phyloP scores from a whole-genome alignment of 106 monocot genomes.

The Iris macrosiphon region DNA sequence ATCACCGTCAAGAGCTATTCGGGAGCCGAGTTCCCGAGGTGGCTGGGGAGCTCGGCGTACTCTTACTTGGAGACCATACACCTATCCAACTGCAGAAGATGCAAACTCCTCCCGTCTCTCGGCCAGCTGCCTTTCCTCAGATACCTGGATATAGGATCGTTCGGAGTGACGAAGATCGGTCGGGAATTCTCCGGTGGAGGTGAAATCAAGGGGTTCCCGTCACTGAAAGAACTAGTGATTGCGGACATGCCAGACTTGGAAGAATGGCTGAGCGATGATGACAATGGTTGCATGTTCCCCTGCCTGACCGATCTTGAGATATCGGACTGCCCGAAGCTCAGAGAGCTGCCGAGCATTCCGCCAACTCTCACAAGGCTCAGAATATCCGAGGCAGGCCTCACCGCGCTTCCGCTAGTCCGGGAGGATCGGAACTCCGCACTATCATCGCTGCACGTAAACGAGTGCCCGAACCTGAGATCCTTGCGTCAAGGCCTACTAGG shows the following conservation, averaged over 20 bases:
- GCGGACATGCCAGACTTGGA: conserved; percentile 23
- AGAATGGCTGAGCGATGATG: conserved; percentile 14
- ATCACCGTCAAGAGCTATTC: conserved; percentile 14
- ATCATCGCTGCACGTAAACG: background rate
- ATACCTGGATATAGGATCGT: conserved; percentile 13
- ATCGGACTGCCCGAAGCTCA: conserved; percentile 22
- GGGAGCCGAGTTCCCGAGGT: conserved; percentile 25
- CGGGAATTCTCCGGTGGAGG: conserved; percentile 24
- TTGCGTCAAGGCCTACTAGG: background rate
- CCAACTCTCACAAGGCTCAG: conserved; percentile 7
- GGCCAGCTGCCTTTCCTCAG: conserved; percentile 26
- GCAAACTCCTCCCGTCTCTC: conserved; percentile 20
- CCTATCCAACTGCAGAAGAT: conserved; percentile 16
- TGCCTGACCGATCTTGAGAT: conserved; percentile 22
- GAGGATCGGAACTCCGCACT: background rate
- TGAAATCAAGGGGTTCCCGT: conserved; percentile 23
- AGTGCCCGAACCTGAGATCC: background rate
- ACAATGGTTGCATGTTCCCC: conserved; percentile 11
- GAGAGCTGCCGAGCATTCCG: conserved; percentile 11
- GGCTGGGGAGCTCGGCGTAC: conserved; percentile 16
- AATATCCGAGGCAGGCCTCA: conserved; percentile 1
- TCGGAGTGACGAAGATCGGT: conserved; percentile 5
- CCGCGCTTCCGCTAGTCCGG: background rate
- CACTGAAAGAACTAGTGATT: conserved; percentile 18
- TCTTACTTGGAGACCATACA: conserved; percentile 13